Base-by-base conservation (phyloP, 1,284 basidiomycete genomes). In the Cutaneotrichosporon dermatis region DNA sequence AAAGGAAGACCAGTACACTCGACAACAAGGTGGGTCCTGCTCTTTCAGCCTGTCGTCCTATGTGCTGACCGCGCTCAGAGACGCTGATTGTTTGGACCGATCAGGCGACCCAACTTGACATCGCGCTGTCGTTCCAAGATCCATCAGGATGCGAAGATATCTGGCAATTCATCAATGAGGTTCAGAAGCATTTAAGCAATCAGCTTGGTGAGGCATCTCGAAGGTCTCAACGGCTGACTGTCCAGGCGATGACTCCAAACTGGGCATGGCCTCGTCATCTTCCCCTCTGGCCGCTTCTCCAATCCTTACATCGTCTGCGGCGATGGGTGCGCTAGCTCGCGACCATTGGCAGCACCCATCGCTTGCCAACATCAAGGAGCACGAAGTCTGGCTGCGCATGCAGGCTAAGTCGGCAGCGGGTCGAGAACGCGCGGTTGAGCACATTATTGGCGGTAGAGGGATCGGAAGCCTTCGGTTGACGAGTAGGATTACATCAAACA, bases 51-150 rank as follows among this genome's bases (percentile, higher is more conserved):
- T 25, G 3, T 25, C 25, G 25, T 25, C 25, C 25, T 25, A 3
- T 25, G 25, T 25, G 25, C 8, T 12, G 35, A 37, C 15, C 25
- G 12, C 42, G 39, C 39, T 4, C 75, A 92, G 95, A 98, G 67
- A 99, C 96, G 1, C 83, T 99, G 49, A 97, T 99, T 64, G 95
- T 99, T 11, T 99, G 95, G 95, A 99, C 95, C 1, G 95, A 98
- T 75, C 90, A 90, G 0, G 60, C 60, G 13, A 88, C 92, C 66
- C 91, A 92, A 33, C 86, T 88, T 33, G 95, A 99, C 77, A 94
- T 96, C 77, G 96, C 96, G 3, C 82, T 99, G 53, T 96, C 92
- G 66, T 99, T 99, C 71, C 95, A 98, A 74, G 95, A 98, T 71
- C 85, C 91, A 0, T 90, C 95, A 64, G 96, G 95, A 39, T 99